A percentile compares a stretch with the other conserved stretches of the same genome.
Evolutionary conservation across 164 flowering plant species (phyloP).

Genomic region (Magnolia officinalis): DNA sequence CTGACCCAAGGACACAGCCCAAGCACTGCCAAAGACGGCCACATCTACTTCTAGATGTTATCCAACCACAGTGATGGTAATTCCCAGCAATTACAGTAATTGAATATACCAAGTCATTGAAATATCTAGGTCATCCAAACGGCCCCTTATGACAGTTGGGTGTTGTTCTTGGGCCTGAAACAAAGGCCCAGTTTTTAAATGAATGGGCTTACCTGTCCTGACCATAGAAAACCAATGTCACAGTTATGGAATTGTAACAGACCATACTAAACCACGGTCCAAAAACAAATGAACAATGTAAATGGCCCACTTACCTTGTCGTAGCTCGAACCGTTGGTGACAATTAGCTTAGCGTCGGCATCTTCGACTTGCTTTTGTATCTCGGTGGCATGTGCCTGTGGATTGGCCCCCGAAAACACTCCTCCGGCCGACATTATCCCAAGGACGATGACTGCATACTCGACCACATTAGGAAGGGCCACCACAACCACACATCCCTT

Average conservation of each 20-base stretch:
- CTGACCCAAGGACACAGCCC: no score
- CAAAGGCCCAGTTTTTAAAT: no score
- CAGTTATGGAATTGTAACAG: background rate
- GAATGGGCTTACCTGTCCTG: no score
- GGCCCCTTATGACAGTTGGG: no score
- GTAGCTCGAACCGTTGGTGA: conserved; percentile 52
- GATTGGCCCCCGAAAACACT: conserved; percentile 89
- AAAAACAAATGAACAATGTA: background rate
- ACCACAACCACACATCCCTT: conserved; percentile 81
- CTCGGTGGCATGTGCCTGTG: conserved; percentile 61
- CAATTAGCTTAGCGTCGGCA: conserved; percentile 66
- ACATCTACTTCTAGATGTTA: no score
- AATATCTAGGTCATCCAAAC: no score
- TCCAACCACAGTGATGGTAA: no score
- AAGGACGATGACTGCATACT: conserved; percentile 69
- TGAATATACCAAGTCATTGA: no score
- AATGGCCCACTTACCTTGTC: conserved; percentile 54
- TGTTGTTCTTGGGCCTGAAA: no score
- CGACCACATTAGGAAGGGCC: conserved; percentile 79
- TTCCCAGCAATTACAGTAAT: no score
- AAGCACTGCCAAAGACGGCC: no score
- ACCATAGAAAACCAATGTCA: no score
- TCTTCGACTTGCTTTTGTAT: conserved; percentile 75
- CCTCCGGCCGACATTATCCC: conserved; percentile 97
- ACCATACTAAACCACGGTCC: background rate